Conservation (phyloP, 2,329 filamentous ascomycete genomes). For the Aspergillus cejpii region DNA sequence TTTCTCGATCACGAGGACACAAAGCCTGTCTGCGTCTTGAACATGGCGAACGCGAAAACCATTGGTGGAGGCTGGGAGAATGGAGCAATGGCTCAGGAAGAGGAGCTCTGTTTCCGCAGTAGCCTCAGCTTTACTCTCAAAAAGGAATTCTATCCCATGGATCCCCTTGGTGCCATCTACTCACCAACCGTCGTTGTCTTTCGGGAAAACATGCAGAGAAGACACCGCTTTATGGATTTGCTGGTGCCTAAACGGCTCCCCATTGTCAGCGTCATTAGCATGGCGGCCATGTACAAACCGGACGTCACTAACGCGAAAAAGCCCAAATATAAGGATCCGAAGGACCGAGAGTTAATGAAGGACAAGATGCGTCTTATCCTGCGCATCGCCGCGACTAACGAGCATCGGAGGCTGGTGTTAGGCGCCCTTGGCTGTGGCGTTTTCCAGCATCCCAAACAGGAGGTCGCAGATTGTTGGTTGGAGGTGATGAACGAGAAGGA, state of each 20-base stretch:
- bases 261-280: constrained; percentile 54
- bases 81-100: constrained; percentile 61
- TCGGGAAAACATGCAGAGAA: constrained; percentile 44
- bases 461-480: constrained; percentile 58
- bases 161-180: constrained; percentile 50
- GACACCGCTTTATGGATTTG: constrained; percentile 44
- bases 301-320: constrained; percentile 12
- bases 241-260: constrained; percentile 37
- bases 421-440: constrained; percentile 65
- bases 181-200: constrained; percentile 56
- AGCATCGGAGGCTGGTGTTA: constrained; percentile 56
- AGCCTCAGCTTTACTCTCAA: constrained; percentile 39
- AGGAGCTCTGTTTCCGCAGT: constrained; percentile 60
- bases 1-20: constrained; percentile 22
- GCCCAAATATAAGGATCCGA: constrained; percentile 36
- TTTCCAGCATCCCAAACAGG: constrained; percentile 55
- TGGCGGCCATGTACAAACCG: constrained; percentile 51
- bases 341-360: constrained; percentile 51
- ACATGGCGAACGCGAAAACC: constrained; percentile 54
- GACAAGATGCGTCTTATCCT: constrained; percentile 58
- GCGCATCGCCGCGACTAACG: constrained; percentile 52
- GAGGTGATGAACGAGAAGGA: constrained; percentile 56
- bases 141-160: constrained; percentile 49
- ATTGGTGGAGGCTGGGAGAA: constrained; percentile 60
- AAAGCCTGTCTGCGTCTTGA: constrained; percentile 53